A percentile compares a stretch with the other conserved stretches of the same genome.
Conservation (phyloP, 352 stramenopile genomes). For the Thraustochytrium sp. region DNA sequence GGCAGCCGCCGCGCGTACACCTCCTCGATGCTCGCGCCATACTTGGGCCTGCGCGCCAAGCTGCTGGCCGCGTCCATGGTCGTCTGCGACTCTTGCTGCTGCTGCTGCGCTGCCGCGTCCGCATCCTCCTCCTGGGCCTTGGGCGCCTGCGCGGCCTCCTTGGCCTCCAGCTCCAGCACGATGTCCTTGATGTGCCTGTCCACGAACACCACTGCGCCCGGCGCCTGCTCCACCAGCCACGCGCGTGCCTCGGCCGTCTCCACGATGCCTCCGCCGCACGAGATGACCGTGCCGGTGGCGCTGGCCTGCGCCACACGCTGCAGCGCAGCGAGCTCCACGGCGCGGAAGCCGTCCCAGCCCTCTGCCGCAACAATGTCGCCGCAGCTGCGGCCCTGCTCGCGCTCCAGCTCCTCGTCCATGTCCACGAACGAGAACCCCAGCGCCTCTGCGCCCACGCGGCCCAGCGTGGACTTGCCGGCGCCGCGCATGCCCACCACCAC, state of each 20-base stretch:
- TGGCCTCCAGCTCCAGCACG: background rate
- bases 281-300: conserved; percentile 64
- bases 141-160: background rate
- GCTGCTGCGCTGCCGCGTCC: background rate
- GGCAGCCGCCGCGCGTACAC: conserved; percentile 45
- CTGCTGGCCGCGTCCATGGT: too few species aligned
- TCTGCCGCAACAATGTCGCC: conserved; percentile 62
- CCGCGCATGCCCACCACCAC: conserved; percentile 79
- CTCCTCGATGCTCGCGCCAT: conserved; percentile 48
- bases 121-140: background rate
- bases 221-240: background rate
- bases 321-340: conserved; percentile 60
- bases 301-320: conserved; percentile 61
- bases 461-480: conserved; percentile 71
- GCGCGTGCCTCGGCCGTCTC: conserved; percentile 55
- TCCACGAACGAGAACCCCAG: conserved; percentile 61
- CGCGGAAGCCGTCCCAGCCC: conserved; percentile 69
- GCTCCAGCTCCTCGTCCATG: conserved; percentile 66
- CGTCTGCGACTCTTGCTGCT: background rate
- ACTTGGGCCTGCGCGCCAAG: conserved; percentile 3
- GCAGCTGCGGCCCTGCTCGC: conserved; percentile 57
- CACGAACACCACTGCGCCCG: background rate
- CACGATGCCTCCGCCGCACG: conserved; percentile 71
- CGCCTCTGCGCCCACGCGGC: conserved; percentile 53
- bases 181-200: conserved; percentile 6